Base-by-base conservation (phyloP, 768 basidiomycete species). In the Hysterangium stoloniferum region DNA sequence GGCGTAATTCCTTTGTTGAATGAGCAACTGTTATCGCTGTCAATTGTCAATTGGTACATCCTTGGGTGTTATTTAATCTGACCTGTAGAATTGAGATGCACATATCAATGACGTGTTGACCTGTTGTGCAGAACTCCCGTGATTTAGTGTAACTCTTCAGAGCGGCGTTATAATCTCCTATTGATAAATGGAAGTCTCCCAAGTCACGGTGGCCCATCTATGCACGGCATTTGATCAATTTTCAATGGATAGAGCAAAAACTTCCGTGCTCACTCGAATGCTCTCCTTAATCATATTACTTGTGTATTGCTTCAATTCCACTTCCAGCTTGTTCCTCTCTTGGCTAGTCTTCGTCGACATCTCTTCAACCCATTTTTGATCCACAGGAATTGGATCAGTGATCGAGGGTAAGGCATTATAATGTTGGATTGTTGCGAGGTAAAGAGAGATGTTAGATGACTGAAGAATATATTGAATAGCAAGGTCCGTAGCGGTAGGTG, bases 211-310 rank as follows among this genome's bases (percentile, higher is more conserved):
- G 82, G 0, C 80, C 87, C 89, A 95, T 90, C 90, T 93, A 62
- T n/a, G 19, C 40, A 40, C 27, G 36, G 27, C 37, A 24, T 40
- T 48, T 29, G 25, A 29, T 15, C n/a, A 53, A 27, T 20, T 20
- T 40, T 0, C 33, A 33, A 8, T 20, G 19, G 41, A 28, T 24
- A 41, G 35, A 41, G 28, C 48, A 5, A 15, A 33, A 37, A 19
- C 13, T 25, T 31, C 28, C 27, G 1, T 13, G 71, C 76, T 62
- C 63, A 95, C 92, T 60, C 95, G 73, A 58, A 96, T 94, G 74
- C 89, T 93, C 75, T 98, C 95, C 68, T 96, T 98, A 73, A 98
- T 96, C 83, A 97, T 85, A 64, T 96, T 98, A 59, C 88, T 93
- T 56, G 82, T 76, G 62, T 97, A 97, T 9, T 86, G 89, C 77